These are phyloP conservation scores for Ampelocalamus luodianensis DNA, from an alignment of 176 grass and related monocot genomes.

Conservation along the genomic window DNA sequence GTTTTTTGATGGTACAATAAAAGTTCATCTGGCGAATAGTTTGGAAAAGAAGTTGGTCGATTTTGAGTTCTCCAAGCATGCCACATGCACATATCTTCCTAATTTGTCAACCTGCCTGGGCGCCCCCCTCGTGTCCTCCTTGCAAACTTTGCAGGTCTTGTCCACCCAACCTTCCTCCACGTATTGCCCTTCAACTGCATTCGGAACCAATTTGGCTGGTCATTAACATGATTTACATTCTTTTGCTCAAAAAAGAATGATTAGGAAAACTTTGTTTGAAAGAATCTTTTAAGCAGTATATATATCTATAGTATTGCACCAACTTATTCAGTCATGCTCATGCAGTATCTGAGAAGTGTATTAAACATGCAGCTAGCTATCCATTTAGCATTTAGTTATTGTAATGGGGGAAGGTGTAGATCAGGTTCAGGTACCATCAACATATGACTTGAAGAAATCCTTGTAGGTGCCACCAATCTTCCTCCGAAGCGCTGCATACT, in stretches of 20 bases:
- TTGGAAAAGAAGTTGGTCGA: slow-evolving; percentile 73
- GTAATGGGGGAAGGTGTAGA: not conserved
- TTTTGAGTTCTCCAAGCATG: slow-evolving; percentile 78
- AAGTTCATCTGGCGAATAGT: slow-evolving; percentile 73
- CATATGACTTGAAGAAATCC: slow-evolving; percentile 99
- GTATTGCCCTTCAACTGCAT: slow-evolving; percentile 76
- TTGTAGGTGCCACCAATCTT: slow-evolving; percentile 99
- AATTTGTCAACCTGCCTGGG: slow-evolving; percentile 91
- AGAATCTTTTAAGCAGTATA: not conserved
- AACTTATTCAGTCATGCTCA: not conserved
- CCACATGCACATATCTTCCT: slow-evolving; percentile 82
- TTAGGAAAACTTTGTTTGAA: not conserved
- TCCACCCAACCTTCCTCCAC: slow-evolving; percentile 99
- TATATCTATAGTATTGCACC: not conserved
- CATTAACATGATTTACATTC: not conserved
- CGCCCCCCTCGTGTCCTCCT: slow-evolving; percentile 80
- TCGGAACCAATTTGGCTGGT: slow-evolving; percentile 21
- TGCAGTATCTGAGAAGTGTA: not conserved
- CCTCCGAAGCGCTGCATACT: slow-evolving; percentile 87
- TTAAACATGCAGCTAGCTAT: not conserved
- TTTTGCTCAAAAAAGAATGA: not conserved
- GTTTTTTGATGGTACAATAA: slow-evolving; percentile 1
- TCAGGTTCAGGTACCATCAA: slow-evolving; percentile 62
- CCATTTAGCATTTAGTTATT: not conserved
- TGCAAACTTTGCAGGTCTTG: slow-evolving; percentile 96